Base-by-base conservation (phyloP, 225 moss, liverwort and hornwort species). In the Polytrichum formosum region DNA sequence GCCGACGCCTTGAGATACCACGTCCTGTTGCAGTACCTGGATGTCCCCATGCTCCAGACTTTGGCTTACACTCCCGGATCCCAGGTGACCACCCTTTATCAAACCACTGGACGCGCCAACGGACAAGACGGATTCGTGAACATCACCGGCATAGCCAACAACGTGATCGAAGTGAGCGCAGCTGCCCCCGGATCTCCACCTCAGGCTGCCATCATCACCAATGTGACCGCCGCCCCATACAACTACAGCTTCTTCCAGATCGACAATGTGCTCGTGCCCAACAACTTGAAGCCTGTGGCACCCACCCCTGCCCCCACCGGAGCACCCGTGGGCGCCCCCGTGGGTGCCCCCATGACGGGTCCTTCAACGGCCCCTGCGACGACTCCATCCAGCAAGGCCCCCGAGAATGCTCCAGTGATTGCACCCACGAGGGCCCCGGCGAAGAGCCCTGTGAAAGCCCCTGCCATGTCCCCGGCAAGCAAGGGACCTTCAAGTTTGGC, bases 1-100 rank as follows among this genome's bases (percentile, higher is more conserved):
- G 78, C 54, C 3, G 84, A 88, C 37, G 74, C 84, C 20, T 16
- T 84, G 6, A 81, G 84, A 35, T 84, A 84, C 72, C 76, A 80
- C 18, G 21, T 70, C 0, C 76, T 88, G 19, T 68, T 88, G 7
- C 70, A 81, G 56, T 88, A 88, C 65, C 65, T 82, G 22, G 74
- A 82, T 28, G 67, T 79, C 58, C 23, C 79, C 8, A 73, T 77
- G 54, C 13, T 88, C 18, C 27, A 72, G 10, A 56, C 27, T 7
- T 77, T 84, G 5, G 65, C 55, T 7, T 46, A 55, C 0, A 58
- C 56, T 30, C 21, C 56, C 8, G 72, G 26, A 55, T 67, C 73
- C 4, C 10, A 10, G 37, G 75, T 82, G n/a, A 88, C 84, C 1
- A 89, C 89, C 0, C 72, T 89, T 7, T 83, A 76, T 4, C 89